Conservation (phyloP, 2,329 filamentous ascomycete species). For the Metarhizium sp. region DNA sequence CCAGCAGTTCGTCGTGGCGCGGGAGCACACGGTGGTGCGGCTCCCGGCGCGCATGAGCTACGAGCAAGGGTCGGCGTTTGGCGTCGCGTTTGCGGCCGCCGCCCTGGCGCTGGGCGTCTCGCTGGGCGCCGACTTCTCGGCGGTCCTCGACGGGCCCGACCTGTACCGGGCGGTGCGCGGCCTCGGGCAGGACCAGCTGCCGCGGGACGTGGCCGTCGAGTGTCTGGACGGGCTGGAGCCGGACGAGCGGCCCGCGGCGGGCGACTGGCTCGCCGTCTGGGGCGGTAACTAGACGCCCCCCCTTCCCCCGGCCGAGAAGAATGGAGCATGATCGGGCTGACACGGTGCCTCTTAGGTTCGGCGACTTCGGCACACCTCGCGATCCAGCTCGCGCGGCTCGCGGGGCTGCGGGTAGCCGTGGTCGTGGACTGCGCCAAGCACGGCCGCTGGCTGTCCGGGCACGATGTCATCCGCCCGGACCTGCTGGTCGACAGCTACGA, state of each 20-base stretch:
- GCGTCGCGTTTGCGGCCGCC: slow-evolving; percentile 64
- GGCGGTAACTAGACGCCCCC: slow-evolving; percentile 37
- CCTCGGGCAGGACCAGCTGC: slow-evolving; percentile 37
- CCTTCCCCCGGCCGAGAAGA: too few relatives aligned
- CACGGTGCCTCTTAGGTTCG: slow-evolving; percentile 32
- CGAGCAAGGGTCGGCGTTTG: slow-evolving; percentile 52
- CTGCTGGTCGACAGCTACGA: slow-evolving; percentile 57
- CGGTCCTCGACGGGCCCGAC: slow-evolving; percentile 46
- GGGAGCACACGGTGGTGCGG: slow-evolving; percentile 54
- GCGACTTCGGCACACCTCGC: slow-evolving; percentile 60
- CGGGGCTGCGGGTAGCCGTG: slow-evolving; percentile 54
- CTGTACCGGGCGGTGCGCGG: slow-evolving; percentile 40
- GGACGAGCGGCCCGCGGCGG: slow-evolving; percentile 43
- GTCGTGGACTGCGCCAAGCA: slow-evolving; percentile 47
- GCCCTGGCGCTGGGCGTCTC: slow-evolving; percentile 58
- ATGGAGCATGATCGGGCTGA: neutral
- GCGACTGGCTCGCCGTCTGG: slow-evolving; percentile 68
- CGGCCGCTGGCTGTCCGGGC: slow-evolving; percentile 29
- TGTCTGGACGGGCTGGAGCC: slow-evolving; percentile 45
- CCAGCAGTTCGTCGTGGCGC: slow-evolving; percentile 59
- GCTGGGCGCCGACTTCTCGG: slow-evolving; percentile 55
- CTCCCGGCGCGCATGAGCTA: slow-evolving; percentile 44
- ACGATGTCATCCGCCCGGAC: slow-evolving; percentile 40
- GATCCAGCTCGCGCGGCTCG: slow-evolving; percentile 58
- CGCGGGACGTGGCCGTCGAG: slow-evolving; percentile 53